A percentile compares a stretch with the other conserved stretches of the same genome.
phyloP scores from a whole-genome alignment of 352 stramenopile species.

The Globisporangium lucens region DNA sequence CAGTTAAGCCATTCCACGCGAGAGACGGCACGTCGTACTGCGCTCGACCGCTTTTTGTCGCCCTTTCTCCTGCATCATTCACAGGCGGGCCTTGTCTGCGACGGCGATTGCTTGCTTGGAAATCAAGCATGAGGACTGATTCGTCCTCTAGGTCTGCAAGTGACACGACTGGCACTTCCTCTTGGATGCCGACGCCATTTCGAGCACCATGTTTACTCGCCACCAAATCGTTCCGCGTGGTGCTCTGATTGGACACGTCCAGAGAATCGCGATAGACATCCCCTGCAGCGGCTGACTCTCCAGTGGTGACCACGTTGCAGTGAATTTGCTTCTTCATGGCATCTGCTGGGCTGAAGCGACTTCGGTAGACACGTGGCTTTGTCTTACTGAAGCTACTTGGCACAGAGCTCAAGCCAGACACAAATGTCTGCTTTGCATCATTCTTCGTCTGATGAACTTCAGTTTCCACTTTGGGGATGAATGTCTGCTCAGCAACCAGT shows the following conservation, averaged over 20 bases:
- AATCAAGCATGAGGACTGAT: constrained; percentile 47
- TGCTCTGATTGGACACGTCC: background rate
- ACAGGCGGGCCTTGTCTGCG: constrained; percentile 1
- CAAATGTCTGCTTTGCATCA: constrained; percentile 15
- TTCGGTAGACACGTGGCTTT: constrained; percentile 54
- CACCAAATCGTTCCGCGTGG: background rate
- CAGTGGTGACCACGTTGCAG: constrained; percentile 43
- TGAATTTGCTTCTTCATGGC: constrained; percentile 27
- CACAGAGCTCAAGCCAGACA: constrained; percentile 41
- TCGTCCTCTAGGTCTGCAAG: constrained; percentile 45
- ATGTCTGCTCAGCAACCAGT: constrained; percentile 8
- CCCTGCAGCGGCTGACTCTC: constrained; percentile 14
- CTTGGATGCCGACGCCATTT: constrained; percentile 15
- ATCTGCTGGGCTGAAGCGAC: constrained; percentile 25
- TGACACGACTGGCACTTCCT: constrained; percentile 46
- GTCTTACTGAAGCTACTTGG: constrained; percentile 58
- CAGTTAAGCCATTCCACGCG: constrained; percentile 40
- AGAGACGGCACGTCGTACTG: constrained; percentile 23
- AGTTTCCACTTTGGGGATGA: constrained; percentile 5
- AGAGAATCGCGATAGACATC: constrained; percentile 1
- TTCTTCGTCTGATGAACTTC: background rate
- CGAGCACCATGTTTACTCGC: background rate
- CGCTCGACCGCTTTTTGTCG: background rate
- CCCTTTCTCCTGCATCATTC: background rate
- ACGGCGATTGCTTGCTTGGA: constrained; percentile 14